phyloP scores from a whole-genome alignment of 2,329 filamentous ascomycete genomes.

The Fusarium buharicum region DNA sequence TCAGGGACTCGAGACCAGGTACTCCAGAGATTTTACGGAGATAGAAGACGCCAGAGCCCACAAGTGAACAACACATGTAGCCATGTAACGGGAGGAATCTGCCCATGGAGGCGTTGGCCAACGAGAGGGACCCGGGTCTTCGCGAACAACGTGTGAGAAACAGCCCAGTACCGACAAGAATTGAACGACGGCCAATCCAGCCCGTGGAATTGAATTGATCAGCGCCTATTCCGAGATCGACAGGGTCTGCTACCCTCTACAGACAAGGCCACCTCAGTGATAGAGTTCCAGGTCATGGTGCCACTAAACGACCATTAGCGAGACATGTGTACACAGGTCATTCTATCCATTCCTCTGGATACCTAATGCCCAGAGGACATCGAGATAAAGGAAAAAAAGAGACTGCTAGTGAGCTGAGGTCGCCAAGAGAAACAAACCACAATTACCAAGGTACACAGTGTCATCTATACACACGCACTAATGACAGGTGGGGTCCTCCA shows the following conservation, averaged over 20 bases:
- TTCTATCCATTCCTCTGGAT: constrained; percentile 14
- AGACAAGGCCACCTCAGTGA: too few relatives aligned
- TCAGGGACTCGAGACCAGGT: constrained; percentile 23
- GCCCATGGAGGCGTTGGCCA: constrained; percentile 41
- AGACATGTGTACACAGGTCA: constrained; percentile 12
- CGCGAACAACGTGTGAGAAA: constrained; percentile 41
- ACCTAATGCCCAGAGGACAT: not conserved
- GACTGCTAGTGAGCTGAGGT: not conserved
- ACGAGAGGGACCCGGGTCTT: constrained; percentile 41
- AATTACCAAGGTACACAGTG: constrained; percentile 12
- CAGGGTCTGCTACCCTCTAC: constrained; percentile 12
- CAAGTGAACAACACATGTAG: constrained; percentile 41
- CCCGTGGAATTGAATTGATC: constrained; percentile 5
- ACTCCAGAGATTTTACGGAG: constrained; percentile 38
- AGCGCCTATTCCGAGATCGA: constrained; percentile 28
- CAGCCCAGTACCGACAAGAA: constrained; percentile 20
- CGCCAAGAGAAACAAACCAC: too few relatives aligned
- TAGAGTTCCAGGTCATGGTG: constrained; percentile 15
- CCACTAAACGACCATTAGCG: constrained; percentile 19
- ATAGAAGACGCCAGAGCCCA: constrained; percentile 31
- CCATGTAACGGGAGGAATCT: constrained; percentile 39
- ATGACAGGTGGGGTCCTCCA: constrained; percentile 13
- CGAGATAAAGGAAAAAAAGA: constrained; percentile 10
- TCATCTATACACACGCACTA: not conserved
- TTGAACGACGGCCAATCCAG: constrained; percentile 25